phyloP scores from a whole-genome alignment of 805 yeast species.

The Dipodascus geniculatus region DNA sequence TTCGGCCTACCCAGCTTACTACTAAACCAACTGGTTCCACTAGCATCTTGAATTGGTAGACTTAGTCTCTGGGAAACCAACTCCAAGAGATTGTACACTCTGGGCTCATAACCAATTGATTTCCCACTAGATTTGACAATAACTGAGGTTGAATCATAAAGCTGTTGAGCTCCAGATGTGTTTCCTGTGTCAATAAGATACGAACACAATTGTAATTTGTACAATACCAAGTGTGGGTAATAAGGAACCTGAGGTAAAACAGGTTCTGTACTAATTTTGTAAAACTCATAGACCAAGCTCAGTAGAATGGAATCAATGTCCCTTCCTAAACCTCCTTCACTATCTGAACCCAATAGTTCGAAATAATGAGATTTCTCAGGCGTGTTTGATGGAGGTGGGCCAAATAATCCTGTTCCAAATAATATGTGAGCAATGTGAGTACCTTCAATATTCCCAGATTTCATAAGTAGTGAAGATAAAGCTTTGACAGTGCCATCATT shows the following conservation, averaged over 20 bases:
- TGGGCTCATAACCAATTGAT: constrained; percentile 3
- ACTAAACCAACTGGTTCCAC: constrained; percentile 60
- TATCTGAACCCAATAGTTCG: constrained; percentile 18
- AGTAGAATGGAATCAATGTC: constrained; percentile 39
- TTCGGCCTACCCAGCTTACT: constrained; percentile 32
- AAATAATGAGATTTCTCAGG: not conserved
- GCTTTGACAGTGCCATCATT: constrained; percentile 22
- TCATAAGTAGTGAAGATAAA: constrained; percentile 28
- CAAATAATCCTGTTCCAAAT: not conserved
- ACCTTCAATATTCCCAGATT: constrained; percentile 28
- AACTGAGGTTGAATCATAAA: constrained; percentile 40
- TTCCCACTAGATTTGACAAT: constrained; percentile 31
- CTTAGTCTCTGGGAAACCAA: constrained; percentile 29
- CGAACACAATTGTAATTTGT: constrained; percentile 58
- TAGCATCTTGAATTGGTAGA: constrained; percentile 15
- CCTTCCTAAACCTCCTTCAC: constrained; percentile 30
- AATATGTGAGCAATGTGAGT: constrained; percentile 28
- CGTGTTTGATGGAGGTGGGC: not conserved
- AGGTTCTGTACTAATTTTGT: not conserved
- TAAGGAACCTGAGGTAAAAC: constrained; percentile 3
- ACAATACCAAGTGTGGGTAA: constrained; percentile 43
- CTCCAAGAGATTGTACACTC: constrained; percentile 33
- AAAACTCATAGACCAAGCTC: constrained; percentile 56
- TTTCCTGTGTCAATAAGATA: constrained; percentile 58
- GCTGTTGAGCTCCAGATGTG: constrained; percentile 46